Percentiles rank a stretch among this genome's conserved stretches.
These are phyloP conservation scores for Maudiozyma bulderi DNA, from an alignment of 805 yeast genomes.

Conservation along the genomic window DNA sequence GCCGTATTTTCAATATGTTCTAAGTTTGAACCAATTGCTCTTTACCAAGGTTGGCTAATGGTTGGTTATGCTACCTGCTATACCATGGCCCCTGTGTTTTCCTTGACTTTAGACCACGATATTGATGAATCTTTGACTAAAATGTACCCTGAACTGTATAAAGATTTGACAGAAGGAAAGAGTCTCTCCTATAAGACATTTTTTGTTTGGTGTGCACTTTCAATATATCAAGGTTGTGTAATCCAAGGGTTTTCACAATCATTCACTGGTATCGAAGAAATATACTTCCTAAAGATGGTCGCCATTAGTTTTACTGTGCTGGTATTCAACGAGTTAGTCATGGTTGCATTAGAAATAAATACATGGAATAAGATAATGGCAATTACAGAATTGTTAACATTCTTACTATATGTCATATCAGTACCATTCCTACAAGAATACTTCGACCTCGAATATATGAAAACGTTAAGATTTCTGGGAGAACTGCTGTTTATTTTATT, in stretches of 20 bases:
- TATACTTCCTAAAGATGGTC: conserved; percentile 65
- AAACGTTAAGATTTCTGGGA: conserved; percentile 55
- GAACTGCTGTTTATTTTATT: conserved; percentile 54
- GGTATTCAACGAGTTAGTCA: conserved; percentile 73
- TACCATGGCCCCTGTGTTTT: conserved; percentile 97
- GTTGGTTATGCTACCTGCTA: conserved; percentile 96
- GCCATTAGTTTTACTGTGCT: conserved; percentile 73
- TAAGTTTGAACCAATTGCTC: conserved; percentile 83
- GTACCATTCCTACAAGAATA: conserved; percentile 84
- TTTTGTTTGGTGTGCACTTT: conserved; percentile 81
- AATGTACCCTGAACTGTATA: conserved; percentile 88
- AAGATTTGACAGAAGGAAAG: conserved; percentile 80
- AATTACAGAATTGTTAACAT: conserved; percentile 59
- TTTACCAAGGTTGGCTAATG: conserved; percentile 95
- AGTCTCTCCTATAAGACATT: conserved; percentile 81
- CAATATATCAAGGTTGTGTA: conserved; percentile 82
- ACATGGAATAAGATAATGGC: conserved; percentile 85
- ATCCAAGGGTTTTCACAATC: conserved; percentile 77
- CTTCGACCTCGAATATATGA: conserved; percentile 60
- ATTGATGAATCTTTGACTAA: conserved; percentile 82
- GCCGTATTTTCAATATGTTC: conserved; percentile 86
- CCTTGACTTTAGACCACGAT: conserved; percentile 83
- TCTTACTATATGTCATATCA: conserved; percentile 56
- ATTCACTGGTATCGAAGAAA: conserved; percentile 51
- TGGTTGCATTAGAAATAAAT: conserved; percentile 88